phyloP scores from a whole-genome alignment of 306 rosid genomes.

The Betula pendula region DNA sequence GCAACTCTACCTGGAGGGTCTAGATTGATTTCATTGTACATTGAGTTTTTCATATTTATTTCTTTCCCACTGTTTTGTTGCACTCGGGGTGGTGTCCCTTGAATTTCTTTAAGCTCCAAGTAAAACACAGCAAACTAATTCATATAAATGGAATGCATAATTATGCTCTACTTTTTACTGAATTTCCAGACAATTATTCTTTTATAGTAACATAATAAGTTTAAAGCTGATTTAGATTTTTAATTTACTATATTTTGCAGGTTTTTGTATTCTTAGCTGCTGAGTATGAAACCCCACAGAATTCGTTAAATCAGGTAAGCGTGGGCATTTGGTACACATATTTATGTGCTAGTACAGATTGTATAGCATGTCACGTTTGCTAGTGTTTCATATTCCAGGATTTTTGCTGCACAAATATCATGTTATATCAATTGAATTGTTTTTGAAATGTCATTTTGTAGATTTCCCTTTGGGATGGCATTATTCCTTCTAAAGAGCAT shows the following conservation, averaged over 20 bases:
- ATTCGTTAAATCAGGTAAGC: conserved; percentile 71
- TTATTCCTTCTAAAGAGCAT: conserved; percentile 77
- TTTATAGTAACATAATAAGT: not conserved
- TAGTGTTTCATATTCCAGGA: not conserved
- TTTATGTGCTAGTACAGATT: conserved; percentile 11
- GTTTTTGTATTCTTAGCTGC: conserved; percentile 86
- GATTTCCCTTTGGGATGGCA: conserved; percentile 97
- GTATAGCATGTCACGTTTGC: conserved; percentile 11
- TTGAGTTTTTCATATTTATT: not conserved
- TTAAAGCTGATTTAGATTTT: conserved; percentile 14
- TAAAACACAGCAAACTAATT: not conserved
- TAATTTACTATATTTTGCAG: conserved; percentile 36
- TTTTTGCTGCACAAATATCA: not conserved
- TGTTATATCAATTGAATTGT: conserved; percentile 14
- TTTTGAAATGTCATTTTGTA: conserved; percentile 29
- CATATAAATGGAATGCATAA: not conserved
- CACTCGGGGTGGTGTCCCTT: not conserved
- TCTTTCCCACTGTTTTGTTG: not conserved
- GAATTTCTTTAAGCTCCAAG: not conserved
- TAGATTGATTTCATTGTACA: conserved; percentile 9
- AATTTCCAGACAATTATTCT: not conserved
- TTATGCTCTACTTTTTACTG: not conserved
- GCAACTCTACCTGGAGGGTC: not conserved
- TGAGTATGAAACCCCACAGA: conserved; percentile 73
- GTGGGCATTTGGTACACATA: conserved; percentile 2